Conservation (phyloP, 495 filamentous ascomycete genomes). For the Hyaloscypha bicolor region DNA sequence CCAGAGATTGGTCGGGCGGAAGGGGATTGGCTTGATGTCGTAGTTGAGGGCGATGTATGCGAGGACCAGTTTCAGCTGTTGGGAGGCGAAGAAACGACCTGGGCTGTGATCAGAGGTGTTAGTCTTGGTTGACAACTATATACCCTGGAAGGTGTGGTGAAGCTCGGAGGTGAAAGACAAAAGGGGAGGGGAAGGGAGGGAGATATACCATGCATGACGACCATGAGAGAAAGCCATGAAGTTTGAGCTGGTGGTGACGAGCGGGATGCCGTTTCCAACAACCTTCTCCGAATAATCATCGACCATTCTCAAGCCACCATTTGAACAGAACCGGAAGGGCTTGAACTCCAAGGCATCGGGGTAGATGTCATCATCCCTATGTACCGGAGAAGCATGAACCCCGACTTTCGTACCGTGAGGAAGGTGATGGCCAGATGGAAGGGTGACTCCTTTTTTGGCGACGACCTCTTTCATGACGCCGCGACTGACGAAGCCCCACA, state of each 20-base stretch:
- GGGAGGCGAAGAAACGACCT: slow-evolving; percentile 43
- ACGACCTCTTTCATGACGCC: slow-evolving; percentile 46
- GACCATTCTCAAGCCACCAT: background rate
- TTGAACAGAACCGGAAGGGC: slow-evolving; percentile 41
- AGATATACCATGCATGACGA: slow-evolving; percentile 37
- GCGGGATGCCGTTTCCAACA: slow-evolving; percentile 14
- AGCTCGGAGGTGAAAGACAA: too few species aligned
- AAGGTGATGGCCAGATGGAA: slow-evolving; percentile 39
- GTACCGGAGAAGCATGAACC: slow-evolving; percentile 40
- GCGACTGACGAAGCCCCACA: slow-evolving; percentile 42
- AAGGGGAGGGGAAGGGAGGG: background rate
- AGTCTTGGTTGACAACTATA: background rate
- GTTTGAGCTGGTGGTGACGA: slow-evolving; percentile 39
- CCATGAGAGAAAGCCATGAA: slow-evolving; percentile 46
- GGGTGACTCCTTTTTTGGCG: slow-evolving; percentile 38
- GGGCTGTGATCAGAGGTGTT: slow-evolving; percentile 12
- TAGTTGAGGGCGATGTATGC: slow-evolving; percentile 44
- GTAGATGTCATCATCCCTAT: slow-evolving; percentile 44
- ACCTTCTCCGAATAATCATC: slow-evolving; percentile 5
- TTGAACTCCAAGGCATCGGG: slow-evolving; percentile 36
- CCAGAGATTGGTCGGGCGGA: slow-evolving; percentile 39
- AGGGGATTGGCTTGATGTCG: slow-evolving; percentile 37
- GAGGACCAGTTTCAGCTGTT: slow-evolving; percentile 45
- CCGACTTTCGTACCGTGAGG: slow-evolving; percentile 43
- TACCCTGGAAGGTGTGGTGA: background rate